Evolutionary conservation across 2,329 filamentous ascomycete species (phyloP), one percentile per base, ranked within the genome.

Genomic region (Colletotrichum tanaceti): DNA sequence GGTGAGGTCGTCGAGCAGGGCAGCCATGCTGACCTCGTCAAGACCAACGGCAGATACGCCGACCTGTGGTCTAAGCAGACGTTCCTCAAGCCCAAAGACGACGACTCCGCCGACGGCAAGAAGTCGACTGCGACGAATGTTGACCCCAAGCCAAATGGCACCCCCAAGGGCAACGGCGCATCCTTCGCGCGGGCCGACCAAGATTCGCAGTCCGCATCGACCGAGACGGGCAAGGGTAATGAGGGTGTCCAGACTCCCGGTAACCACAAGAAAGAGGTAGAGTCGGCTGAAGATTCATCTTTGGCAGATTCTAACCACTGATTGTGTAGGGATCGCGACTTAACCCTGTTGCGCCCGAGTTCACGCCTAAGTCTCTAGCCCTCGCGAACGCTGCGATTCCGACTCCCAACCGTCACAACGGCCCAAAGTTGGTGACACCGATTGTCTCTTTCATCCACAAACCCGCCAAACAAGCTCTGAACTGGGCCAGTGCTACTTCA

Each of bases 1-100:
- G 90, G 90, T 13, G 80, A 85, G 71, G 84, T 92, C 57, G 81
- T 87, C n/a, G 89, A 92, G 74, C 82, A 87, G 72, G 90, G 90
- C 10, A 85, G 78, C 46, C 90, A 92, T 67, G 82, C 86, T 6
- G 83, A 87, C 24, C 78, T 92, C 22, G 81, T 92, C 57, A 77
- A 80, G 13, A 78, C 82, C n/a, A 81, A 84, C 9, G 89, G 90
- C 2, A 85, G 87, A 78, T 92, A 91, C 72, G 84, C 85, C 28
- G 85, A 87, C 60, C 78, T 92, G 39, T 92, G 90, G 90, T 86
- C 86, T 4, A 89, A 89, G 73, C 88, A 91, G 73, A 81, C 86
- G 20, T 87, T 87, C 72, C 76, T 85, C 47, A 84, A 82, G 67
- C 79, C 85, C 1, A 85, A 85, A 68, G 83, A 85, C 41, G 58